Percentiles rank a stretch among this genome's conserved stretches.
Conservation (phyloP, 768 basidiomycete species). For the Boletus speciosus region DNA sequence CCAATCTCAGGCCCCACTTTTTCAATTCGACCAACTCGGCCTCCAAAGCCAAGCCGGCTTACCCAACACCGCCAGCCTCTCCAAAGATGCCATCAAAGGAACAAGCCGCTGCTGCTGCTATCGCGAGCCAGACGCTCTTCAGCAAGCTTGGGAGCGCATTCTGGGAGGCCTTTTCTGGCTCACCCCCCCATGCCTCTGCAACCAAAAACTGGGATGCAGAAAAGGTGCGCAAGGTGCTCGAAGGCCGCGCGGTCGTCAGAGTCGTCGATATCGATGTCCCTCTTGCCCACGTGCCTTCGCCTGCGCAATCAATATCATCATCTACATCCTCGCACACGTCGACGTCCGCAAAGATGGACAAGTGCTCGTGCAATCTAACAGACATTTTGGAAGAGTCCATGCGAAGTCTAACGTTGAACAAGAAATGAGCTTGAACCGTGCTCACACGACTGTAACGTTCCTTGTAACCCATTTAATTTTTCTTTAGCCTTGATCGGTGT, state of each 20-base stretch:
- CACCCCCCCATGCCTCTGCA: conserved; percentile 18
- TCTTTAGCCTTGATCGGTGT: not conserved
- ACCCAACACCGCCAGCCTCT: conserved; percentile 46
- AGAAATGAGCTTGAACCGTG: conserved; percentile 36
- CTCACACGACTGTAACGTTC: not conserved
- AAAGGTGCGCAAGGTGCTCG: conserved; percentile 77
- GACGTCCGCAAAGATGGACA: conserved; percentile 15
- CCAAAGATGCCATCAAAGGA: conserved; percentile 31
- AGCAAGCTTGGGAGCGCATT: conserved; percentile 71
- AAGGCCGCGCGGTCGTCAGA: conserved; percentile 75
- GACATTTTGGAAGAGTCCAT: conserved; percentile 65
- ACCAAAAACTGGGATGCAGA: conserved; percentile 59
- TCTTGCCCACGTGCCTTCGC: not conserved
- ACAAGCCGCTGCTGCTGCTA: conserved; percentile 46
- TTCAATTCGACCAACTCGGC: conserved; percentile 19
- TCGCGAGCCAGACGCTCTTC: conserved; percentile 75
- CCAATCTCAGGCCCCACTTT: conserved; percentile 37
- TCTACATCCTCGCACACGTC: not conserved
- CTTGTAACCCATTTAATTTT: conserved; percentile 7
- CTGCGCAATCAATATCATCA: not conserved
- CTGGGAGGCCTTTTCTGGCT: conserved; percentile 85
- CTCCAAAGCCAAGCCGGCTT: conserved; percentile 20
- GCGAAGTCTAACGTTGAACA: conserved; percentile 58
- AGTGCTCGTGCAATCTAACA: conserved; percentile 26
- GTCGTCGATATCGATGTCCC: conserved; percentile 70